These are phyloP conservation scores for Venturia aucupariae DNA, from an alignment of 2,329 filamentous ascomycete genomes.

Conservation along the genomic window DNA sequence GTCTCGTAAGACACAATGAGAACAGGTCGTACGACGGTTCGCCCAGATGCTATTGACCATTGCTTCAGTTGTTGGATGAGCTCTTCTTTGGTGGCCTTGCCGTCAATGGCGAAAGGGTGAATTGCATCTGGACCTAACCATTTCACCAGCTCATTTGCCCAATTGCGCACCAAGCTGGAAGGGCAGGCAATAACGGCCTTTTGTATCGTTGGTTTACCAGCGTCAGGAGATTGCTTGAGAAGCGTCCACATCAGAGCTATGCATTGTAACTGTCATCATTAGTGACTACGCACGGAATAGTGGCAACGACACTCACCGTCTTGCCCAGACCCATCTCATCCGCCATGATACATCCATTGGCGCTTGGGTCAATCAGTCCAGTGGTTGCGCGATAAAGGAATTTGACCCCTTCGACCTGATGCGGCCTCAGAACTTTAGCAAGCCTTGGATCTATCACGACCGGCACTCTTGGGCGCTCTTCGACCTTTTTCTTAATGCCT, in stretches of 20 bases:
- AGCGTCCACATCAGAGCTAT: slow-evolving; percentile 96
- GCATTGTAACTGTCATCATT: slow-evolving; percentile 57
- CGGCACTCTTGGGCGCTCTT: slow-evolving; percentile 77
- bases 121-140: slow-evolving; percentile 92
- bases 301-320: slow-evolving; percentile 41
- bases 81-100: slow-evolving; percentile 91
- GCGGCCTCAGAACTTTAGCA: slow-evolving; percentile 81
- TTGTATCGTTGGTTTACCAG: slow-evolving; percentile 87
- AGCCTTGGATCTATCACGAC: slow-evolving; percentile 92
- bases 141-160: slow-evolving; percentile 94
- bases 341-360: slow-evolving; percentile 98
- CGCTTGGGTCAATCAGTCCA: slow-evolving; percentile 87
- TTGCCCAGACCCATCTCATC: slow-evolving; percentile 99
- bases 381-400: slow-evolving; percentile 94
- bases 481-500: slow-evolving; percentile 85
- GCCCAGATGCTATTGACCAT: slow-evolving; percentile 88
- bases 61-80: slow-evolving; percentile 82
- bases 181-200: slow-evolving; percentile 97
- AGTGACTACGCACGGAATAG: slow-evolving; percentile 20
- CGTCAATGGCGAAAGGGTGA: slow-evolving; percentile 89
- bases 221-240: slow-evolving; percentile 87
- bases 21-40: slow-evolving; percentile 79
- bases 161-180: slow-evolving; percentile 92
- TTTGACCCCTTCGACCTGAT: slow-evolving; percentile 97
- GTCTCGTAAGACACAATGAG: slow-evolving; percentile 98